These are phyloP conservation scores for Botrytis cinerea DNA, from an alignment of 2,329 filamentous ascomycete species.

Conservation along the genomic window DNA sequence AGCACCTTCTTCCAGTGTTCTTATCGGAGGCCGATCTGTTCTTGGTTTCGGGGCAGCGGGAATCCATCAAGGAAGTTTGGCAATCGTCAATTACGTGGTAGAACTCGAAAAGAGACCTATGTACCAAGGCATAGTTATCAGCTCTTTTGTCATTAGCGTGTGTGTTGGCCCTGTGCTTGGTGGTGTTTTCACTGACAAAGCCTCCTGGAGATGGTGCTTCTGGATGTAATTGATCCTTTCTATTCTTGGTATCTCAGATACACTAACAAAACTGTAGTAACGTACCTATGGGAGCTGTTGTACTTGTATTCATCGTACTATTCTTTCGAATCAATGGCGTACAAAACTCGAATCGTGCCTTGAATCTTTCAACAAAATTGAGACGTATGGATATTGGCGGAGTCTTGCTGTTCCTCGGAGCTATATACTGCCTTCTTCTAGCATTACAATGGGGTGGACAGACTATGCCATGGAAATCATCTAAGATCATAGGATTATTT, in stretches of 20 bases:
- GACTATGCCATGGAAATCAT: slow-evolving; percentile 43
- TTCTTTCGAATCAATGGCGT: slow-evolving; percentile 47
- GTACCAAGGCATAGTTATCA: slow-evolving; percentile 24
- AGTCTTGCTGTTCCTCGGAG: slow-evolving; percentile 42
- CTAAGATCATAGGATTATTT: slow-evolving; percentile 43
- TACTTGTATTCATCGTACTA: slow-evolving; percentile 43
- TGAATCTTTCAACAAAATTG: slow-evolving; percentile 30
- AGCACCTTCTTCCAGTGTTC: slow-evolving; percentile 46
- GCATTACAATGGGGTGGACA: slow-evolving; percentile 47
- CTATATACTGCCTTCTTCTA: slow-evolving; percentile 44
- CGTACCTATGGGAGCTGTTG: slow-evolving; percentile 43
- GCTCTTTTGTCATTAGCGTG: slow-evolving; percentile 19
- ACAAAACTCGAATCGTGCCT: slow-evolving; percentile 36
- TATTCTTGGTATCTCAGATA: background rate
- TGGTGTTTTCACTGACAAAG: slow-evolving; percentile 58
- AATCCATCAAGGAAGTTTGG: slow-evolving; percentile 50
- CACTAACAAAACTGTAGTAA: slow-evolving; percentile 19
- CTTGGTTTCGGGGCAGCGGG: slow-evolving; percentile 53
- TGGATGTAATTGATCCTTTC: slow-evolving; percentile 40
- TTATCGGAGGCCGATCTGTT: slow-evolving; percentile 51
- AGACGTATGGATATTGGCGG: slow-evolving; percentile 43
- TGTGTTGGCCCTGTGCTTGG: slow-evolving; percentile 58
- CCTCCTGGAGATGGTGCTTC: slow-evolving; percentile 43
- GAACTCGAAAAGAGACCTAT: slow-evolving; percentile 17
- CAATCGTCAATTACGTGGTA: slow-evolving; percentile 52